Conservation (phyloP, 345 rosid species). For the Syzygium aqueum region DNA sequence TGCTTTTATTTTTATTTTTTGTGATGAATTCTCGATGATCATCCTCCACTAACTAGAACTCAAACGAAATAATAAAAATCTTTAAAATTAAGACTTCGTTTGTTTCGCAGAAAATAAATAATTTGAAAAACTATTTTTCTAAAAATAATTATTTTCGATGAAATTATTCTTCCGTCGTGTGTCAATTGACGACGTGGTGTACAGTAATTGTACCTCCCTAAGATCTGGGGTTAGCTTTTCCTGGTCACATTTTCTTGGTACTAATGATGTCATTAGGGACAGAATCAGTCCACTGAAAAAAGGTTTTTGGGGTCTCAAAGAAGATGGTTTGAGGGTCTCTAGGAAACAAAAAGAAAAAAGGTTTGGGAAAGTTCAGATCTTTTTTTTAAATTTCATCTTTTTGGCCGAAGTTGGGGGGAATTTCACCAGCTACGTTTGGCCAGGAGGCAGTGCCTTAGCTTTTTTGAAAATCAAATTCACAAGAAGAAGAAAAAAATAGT, state of each 20-base stretch:
- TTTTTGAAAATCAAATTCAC: neutral
- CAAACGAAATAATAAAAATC: neutral
- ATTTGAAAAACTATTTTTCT: neutral
- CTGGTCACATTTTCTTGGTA: neutral
- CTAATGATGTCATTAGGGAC: neutral
- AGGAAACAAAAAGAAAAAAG: neutral
- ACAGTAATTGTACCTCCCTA: neutral
- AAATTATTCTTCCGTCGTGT: accelerated
- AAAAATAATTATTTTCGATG: accelerated
- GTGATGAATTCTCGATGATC: neutral
- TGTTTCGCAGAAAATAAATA: accelerated
- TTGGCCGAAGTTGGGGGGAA: neutral
- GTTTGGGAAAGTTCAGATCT: neutral
- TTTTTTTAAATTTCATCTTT: neutral
- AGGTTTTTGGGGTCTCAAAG: neutral
- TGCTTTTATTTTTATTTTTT: neutral
- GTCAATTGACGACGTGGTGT: no score
- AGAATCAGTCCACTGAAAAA: neutral
- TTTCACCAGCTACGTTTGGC: neutral
- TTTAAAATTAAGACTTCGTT: neutral
- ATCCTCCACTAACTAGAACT: neutral
- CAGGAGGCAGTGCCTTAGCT: neutral
- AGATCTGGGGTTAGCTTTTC: neutral
- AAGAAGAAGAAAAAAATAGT: neutral
- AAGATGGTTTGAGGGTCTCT: neutral